Base-by-base conservation (phyloP, 441 rosid genomes). In the Daphne laureola region DNA sequence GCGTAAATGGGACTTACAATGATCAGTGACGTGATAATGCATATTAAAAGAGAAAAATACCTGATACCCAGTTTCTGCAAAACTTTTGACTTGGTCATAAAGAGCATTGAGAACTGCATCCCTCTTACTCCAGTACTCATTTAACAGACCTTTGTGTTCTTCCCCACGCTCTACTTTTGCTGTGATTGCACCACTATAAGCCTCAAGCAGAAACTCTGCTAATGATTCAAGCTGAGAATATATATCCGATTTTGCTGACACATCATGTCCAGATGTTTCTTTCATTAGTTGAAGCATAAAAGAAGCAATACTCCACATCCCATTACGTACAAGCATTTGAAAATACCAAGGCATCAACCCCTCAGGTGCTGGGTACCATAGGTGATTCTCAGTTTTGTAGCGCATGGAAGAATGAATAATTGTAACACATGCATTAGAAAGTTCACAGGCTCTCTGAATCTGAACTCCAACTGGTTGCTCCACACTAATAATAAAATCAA, bases 281-380 rank as follows among this genome's bases (percentile, higher is more conserved):
- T 78, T 76, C 62, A 78, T 69, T 65, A 81, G 72, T 59, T 63
- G 85, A 66, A 82, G 84, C 91, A 87, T 72, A 70, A 75, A 78
- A 55, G 87, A 84, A 25, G 90, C 83, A 64, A 82, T 63, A 60
- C 78, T 72, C 94, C 93, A 90, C 65, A 90, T 48, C 49, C 99
- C 95, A 66, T 86, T 79, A 49, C 96, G 78, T 51, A 90, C 87
- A 49, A 74, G 60, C 65, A 73, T 65, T 65, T 67, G 85, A 62
- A 78, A 90, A 64, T 73, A 75, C 95, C 95, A 93, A 66, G 90
- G 85, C 44, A 81, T 71, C 73, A 90, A 78, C 55, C 96, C 91
- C 76, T 87, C 94, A 46, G 80, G 88, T 55, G 94, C 84, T 47
- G 96, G 99, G 67, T 87, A 90, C 98, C 97, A 90, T 69, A 90